Base-by-base conservation (phyloP, 164 flowering plant species). In the Stephania japonica region DNA sequence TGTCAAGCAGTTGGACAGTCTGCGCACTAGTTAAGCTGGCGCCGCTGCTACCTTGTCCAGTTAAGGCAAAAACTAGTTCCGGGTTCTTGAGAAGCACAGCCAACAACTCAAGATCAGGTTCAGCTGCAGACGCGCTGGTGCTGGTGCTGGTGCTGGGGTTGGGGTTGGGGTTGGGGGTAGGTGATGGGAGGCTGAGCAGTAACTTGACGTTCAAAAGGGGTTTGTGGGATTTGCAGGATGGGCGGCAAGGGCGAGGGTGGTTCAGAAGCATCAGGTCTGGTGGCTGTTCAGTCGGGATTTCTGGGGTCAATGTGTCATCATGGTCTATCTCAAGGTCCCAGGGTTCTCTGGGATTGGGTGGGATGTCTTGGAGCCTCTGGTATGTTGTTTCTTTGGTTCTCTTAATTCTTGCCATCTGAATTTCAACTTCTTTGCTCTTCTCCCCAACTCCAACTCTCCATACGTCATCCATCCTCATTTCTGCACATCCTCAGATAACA, bases 311-410 rank as follows among this genome's bases (percentile, higher is more conserved):
- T 19, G 88, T 62, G 73, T 96, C 99, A 80, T 96, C 98, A 78
- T 84, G 89, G 81, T 90, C 99, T 86, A 96, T 89, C 77, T 96
- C 99, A n/a, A 77, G 70, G 81, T 93, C 99, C 99, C 99, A 96
- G 7, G 99, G 99, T 68, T 87, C 93, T 80, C 81, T 91, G 14
- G 99, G 97, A 71, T 92, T 79, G 1, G 80, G 67, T 16, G 97
- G 99, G 65, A 96, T 88, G 23, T 91, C 92, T 3, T 81, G 82
- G 19, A 64, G 10, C 11, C 75, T 75, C 24, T 77, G 81, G 69
- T 94, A 92, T 63, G 88, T 11, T 1, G 77, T 83, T 81, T 92
- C 97, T 79, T 80, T 90, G 82, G 91, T 98, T 4, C 99, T 85
- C 5, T 78, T 80, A 44, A 84, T 85, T 75, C 99, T 81, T 76